Evolutionary conservation across 2,329 filamentous ascomycete species (phyloP).

Genomic region (Pestalotiopsis sp.): DNA sequence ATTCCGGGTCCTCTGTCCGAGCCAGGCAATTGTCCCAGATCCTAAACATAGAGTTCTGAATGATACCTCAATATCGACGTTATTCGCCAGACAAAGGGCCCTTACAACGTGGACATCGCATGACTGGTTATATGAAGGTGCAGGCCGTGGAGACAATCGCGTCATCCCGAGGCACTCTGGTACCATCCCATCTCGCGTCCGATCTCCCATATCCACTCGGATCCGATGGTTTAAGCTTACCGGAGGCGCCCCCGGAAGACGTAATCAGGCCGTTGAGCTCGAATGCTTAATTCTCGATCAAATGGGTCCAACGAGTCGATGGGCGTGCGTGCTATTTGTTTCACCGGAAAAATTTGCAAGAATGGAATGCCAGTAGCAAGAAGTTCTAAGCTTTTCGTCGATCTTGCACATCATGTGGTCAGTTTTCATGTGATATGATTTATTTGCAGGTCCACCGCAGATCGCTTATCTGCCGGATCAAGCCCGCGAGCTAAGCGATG

Average conservation of each 20-base stretch:
- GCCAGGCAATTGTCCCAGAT: constrained; percentile 9
- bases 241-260: not conserved
- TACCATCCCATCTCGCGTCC: not conserved
- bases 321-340: not conserved
- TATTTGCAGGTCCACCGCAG: not conserved
- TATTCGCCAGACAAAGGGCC: not conserved
- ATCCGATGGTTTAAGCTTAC: constrained; percentile 7
- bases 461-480: not conserved
- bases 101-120: not conserved
- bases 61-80: constrained; percentile 6
- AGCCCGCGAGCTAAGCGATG: not conserved
- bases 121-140: not conserved
- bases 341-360: not conserved
- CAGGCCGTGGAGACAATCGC: constrained; percentile 5
- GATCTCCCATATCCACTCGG: not conserved
- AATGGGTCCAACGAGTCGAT: not conserved
- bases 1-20: not conserved
- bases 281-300: not conserved
- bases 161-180: constrained; percentile 1
- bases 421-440: not conserved
- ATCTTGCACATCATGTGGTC: not conserved
- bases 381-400: not conserved
- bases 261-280: not conserved
- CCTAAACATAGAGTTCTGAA: constrained; percentile 3
- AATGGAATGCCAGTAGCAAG: not conserved